Evolutionary conservation across 1,139 yeast genomes (phyloP), one percentile per base, ranked within the genome.

Genomic region (Suzukiozyma palmioleophila): DNA sequence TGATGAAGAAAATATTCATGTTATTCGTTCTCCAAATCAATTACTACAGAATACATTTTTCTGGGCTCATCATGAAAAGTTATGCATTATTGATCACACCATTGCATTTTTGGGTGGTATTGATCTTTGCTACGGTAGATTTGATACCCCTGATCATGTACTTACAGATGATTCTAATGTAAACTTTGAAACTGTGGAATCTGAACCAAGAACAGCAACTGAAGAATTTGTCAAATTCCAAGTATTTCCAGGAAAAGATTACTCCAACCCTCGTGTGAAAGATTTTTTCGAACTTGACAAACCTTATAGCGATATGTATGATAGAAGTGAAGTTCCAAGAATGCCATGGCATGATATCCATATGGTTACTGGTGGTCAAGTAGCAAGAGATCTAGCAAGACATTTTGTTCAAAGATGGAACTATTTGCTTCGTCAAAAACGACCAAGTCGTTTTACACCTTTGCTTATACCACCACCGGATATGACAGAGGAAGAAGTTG

Each of bases 311-410:
- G 87, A 89, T 16, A 84, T 92, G 95, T 89, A 89, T 57, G 95
- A 94, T 59, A 76, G 99, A 47, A 69, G 77, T 26, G 62, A 62
- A 16, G 75, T 79, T 12, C 97, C 98, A 3, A 76, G 99, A 53
- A 94, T 94, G 99, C 98, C 98, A 6, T 94, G 98, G 99, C 99
- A 94, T 60, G 99, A 94, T 70, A 87, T 94, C 35, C 97, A 92
- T 54, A 92, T 90, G 95, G 80, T 89, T 65, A 81, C 95, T 2
- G 79, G 90, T 8, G 99, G 99, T n/a, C 95, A 90, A 53, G 81
- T 90, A 6, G 98, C 97, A 0, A 73, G 97, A 44, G 99, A 94
- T 60, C 66, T 92, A 43, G 77, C 95, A 0, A 77, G 98, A 41
- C 98, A 92, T 60, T 94, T 94, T 62, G 95, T 90, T 11, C 98